Base-by-base conservation (phyloP, 352 stramenopile genomes). In the Globisporangium viniferum region DNA sequence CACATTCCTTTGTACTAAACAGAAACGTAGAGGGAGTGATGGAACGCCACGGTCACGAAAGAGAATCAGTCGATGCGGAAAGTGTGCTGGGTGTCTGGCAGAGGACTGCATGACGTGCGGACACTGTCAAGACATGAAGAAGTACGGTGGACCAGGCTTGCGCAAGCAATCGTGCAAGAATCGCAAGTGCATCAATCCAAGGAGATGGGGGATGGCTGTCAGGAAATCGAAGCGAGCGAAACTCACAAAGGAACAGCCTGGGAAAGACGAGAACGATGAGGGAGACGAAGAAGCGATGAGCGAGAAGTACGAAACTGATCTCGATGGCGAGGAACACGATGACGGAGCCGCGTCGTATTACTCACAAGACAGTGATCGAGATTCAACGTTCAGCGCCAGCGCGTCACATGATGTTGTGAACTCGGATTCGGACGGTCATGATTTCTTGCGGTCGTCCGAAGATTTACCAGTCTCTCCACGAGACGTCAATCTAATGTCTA, bases 91-190 rank as follows among this genome's bases (percentile, higher is more conserved):
- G 7, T 96, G 89, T 35, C 71, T 93, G 39, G 71, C 87, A 5
- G 84, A 88, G 15, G 89, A 96, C 46, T 96, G 89, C 71, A 93
- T 95, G 88, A 82, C 82, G 65, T 96, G 89, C 67, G 88, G 84
- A 0, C 88, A 95, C 41, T 96, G 89, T 62, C 84, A 94, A 67
- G 89, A 96, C 62, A 96, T 95, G 89, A 95, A 94, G 63, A 96
- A 96, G 59, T 96, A 95, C 44, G 89, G 89, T 31, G 89, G 89
- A 9, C 89, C 89, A 24, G 89, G 89, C 5, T 73, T 95, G 62
- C 87, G 89, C 0, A 96, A 96, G 54, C 89, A 95, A 59, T 96
- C 87, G 27, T 96, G 89, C 74, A 96, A 94, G 66, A 84, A 89
- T 24, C 82, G 88, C 31, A 96, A 96, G 54, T 96, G 88, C 56